Evolutionary conservation across 192 early-diverging fungal genomes (phyloP).

Genomic region (Coemansia sp.): DNA sequence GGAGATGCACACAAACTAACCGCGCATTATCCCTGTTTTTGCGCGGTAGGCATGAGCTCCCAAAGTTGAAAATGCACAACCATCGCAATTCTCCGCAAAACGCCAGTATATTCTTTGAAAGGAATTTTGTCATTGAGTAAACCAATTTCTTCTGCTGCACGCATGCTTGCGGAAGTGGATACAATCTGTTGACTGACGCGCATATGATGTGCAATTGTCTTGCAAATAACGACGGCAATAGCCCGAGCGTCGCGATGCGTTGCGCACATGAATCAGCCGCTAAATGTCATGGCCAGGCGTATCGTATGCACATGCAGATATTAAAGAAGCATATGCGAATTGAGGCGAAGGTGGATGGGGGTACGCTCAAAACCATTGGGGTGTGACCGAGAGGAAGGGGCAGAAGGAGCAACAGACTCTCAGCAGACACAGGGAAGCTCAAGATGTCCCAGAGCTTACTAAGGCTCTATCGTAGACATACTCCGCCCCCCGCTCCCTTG

Average conservation of each 20-base stretch:
- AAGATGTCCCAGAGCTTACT: background rate
- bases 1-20: background rate
- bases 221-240: background rate
- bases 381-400: background rate
- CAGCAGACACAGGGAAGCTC: background rate
- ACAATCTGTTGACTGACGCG: background rate
- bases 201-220: background rate
- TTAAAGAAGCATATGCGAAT: background rate
- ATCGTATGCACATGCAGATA: background rate
- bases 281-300: background rate
- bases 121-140: background rate
- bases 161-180: background rate
- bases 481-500: background rate
- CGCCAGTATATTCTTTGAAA: background rate
- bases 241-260: background rate
- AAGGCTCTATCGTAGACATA: background rate
- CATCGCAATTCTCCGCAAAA: background rate
- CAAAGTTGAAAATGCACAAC: background rate
- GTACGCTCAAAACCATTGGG: background rate
- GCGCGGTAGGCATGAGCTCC: background rate
- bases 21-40: background rate
- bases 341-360: background rate
- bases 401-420: background rate
- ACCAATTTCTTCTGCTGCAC: background rate
- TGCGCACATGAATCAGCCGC: background rate